A percentile compares a stretch with the other conserved stretches of the same genome.
These are phyloP conservation scores for Alternaria conjuncta DNA, from an alignment of 2,329 filamentous ascomycete species.

Conservation along the genomic window DNA sequence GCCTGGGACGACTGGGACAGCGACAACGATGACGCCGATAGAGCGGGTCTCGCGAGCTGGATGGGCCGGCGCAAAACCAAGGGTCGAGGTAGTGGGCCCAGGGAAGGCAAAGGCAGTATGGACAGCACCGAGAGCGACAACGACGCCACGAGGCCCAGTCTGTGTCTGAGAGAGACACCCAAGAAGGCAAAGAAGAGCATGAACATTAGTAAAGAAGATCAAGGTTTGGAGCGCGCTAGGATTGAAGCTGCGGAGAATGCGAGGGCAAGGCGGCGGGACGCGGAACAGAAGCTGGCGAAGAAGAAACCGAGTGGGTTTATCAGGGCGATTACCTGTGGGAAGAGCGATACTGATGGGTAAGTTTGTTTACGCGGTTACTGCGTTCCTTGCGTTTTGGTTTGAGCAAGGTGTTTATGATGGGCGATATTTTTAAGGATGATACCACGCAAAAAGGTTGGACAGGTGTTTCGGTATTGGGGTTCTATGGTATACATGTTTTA, in stretches of 20 bases:
- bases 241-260: constrained; percentile 2
- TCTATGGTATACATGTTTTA: neutral
- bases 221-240: constrained; percentile 1
- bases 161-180: neutral
- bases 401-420: neutral
- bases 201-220: constrained; percentile 11
- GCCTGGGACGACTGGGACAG: constrained; percentile 48
- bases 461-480: neutral
- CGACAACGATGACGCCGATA: constrained; percentile 39
- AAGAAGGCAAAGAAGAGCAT: neutral
- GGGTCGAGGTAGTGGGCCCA: constrained; percentile 5
- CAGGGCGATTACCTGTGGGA: constrained; percentile 44
- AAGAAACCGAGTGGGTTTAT: constrained; percentile 36
- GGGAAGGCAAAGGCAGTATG: constrained; percentile 20
- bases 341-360: constrained; percentile 11
- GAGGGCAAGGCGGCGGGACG: constrained; percentile 5
- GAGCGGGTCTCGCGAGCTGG: constrained; percentile 38
- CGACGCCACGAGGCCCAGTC: constrained; percentile 2
- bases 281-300: constrained; percentile 10
- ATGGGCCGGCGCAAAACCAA: constrained; percentile 17
- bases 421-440: neutral
- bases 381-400: neutral
- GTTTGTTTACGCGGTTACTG: neutral
- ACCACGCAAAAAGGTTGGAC: neutral
- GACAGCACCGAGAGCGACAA: constrained; percentile 18